Evolutionary conservation across 1,139 yeast species (phyloP), one percentile per base, ranked within the genome.

Genomic region (Kurtzmaniella quercitrusa): DNA sequence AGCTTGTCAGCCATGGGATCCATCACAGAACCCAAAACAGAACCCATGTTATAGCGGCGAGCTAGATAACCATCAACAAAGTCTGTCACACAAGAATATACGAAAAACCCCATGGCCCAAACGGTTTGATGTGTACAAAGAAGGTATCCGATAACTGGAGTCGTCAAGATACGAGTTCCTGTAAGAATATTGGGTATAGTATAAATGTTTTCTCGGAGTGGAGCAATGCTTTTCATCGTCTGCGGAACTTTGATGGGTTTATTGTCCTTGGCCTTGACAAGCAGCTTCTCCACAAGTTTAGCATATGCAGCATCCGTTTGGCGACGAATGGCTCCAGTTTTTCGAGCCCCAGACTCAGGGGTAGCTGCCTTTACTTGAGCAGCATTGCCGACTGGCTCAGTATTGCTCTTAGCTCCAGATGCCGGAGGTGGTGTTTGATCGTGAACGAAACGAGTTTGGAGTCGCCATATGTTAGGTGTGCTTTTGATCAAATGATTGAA

Each of bases 1-100:
- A 87, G 69, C 61, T 94, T 94, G 59, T 94, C 99, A 0, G 98
- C 99, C 68, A 89, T 74, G 0, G 99, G 98, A 56, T 94, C 99
- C 36, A 94, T 69, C 17, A 94, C 84, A 0, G 96, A 85, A 0
- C 99, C 99, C 3, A 91, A 77, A 2, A 87, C 83, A 0, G 96
- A 82, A 54, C 81, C 79, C 76, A 85, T 71, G 44, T 88, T 82
- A 68, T 65, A 91, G 47, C 65, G 76, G 42, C 99, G 72, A 8
- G 99, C 98, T 50, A 94, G 79, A 56, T 66, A 87, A 0, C 99
- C 98, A 60, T 94, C 99, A 19, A 91, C 65, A 51, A 87, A 83
- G 60, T 94, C 99, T 0, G 98, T 91, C 9, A 89, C 60, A 51
- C 97, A 87, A 0, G 97, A 89, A 54, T 88, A 88, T 0, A 82